Evolutionary conservation across 1,284 basidiomycete species (phyloP).

Genomic region (Mrakiaceae sp.): DNA sequence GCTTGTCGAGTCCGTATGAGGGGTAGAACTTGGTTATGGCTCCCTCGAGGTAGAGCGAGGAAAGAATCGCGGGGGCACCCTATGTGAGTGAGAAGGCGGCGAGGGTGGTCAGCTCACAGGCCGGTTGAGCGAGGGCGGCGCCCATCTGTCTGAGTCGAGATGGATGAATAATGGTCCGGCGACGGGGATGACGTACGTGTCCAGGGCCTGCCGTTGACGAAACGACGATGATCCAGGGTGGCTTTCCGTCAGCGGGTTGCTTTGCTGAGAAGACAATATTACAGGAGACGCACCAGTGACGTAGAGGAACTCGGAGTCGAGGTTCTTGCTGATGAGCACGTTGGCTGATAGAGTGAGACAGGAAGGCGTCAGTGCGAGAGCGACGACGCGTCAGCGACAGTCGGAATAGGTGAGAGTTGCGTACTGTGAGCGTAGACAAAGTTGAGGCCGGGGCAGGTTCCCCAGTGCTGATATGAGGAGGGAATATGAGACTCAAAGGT

Average conservation of each 20-base stretch:
- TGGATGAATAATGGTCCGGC: no score
- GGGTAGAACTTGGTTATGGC: conserved; percentile 62
- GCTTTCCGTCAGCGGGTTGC: no score
- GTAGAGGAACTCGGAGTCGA: conserved; percentile 40
- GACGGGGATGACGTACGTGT: conserved; percentile 32
- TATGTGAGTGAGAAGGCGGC: neutral
- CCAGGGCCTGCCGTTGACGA: conserved; percentile 45
- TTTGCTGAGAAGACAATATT: no score
- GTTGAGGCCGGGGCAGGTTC: conserved; percentile 54
- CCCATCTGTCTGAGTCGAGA: no score
- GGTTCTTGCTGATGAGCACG: conserved; percentile 44
- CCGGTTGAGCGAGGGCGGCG: conserved; percentile 23
- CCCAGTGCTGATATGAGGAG: conserved; percentile 32
- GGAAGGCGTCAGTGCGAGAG: no score
- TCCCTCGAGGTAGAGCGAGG: conserved; percentile 71
- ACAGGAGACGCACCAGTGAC: conserved; percentile 39
- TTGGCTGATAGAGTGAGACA: conserved; percentile 38
- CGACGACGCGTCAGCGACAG: no score
- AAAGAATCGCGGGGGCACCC: conserved; percentile 66
- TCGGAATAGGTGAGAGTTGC: no score
- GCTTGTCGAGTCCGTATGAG: conserved; percentile 51
- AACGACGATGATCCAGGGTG: neutral
- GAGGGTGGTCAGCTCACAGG: no score
- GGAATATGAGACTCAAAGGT: neutral
- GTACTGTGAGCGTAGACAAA: conserved; percentile 59